Conservation (phyloP, 2,329 filamentous ascomycete species). For the Cyphellophora europaea region DNA sequence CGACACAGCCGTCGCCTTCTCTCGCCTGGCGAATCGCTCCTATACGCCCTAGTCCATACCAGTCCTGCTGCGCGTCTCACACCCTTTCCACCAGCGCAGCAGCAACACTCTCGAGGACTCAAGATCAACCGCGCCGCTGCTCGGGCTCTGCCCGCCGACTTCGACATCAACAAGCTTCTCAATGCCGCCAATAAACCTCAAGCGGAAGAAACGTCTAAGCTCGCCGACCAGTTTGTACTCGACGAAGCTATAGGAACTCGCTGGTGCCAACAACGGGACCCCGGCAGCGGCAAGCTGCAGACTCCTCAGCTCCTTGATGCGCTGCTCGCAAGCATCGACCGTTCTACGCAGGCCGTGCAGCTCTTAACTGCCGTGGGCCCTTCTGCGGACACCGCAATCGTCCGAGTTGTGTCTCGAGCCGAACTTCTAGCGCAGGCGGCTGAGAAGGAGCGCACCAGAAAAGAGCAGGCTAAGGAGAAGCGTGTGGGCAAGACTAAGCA, state of each 20-base stretch:
- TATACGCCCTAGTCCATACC: neutral
- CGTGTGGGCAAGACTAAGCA: slow-evolving; percentile 50
- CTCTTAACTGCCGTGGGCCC: slow-evolving; percentile 31
- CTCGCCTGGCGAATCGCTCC: neutral
- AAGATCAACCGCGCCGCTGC: neutral
- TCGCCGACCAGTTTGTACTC: slow-evolving; percentile 1
- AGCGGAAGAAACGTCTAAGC: neutral
- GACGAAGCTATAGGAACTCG: slow-evolving; percentile 14
- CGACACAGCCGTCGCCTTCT: neutral
- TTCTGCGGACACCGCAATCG: slow-evolving; percentile 46
- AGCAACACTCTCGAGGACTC: neutral
- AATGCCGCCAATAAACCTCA: neutral
- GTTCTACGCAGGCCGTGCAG: slow-evolving; percentile 40
- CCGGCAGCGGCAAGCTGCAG: no score
- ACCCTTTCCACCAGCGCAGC: neutral
- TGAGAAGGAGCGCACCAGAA: slow-evolving; percentile 22
- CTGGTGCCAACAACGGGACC: slow-evolving; percentile 11
- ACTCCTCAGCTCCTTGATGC: slow-evolving; percentile 8
- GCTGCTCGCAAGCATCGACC: slow-evolving; percentile 37
- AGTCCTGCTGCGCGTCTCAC: no score
- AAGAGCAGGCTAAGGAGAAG: slow-evolving; percentile 26
- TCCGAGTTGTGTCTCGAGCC: slow-evolving; percentile 57
- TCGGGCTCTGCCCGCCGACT: neutral
- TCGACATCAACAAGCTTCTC: slow-evolving; percentile 1
- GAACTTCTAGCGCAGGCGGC: slow-evolving; percentile 39